Percentiles rank a stretch among this genome's conserved stretches.
These are phyloP conservation scores for Testicularia cyperi DNA, from an alignment of 1,284 basidiomycete species.

Conservation along the genomic window DNA sequence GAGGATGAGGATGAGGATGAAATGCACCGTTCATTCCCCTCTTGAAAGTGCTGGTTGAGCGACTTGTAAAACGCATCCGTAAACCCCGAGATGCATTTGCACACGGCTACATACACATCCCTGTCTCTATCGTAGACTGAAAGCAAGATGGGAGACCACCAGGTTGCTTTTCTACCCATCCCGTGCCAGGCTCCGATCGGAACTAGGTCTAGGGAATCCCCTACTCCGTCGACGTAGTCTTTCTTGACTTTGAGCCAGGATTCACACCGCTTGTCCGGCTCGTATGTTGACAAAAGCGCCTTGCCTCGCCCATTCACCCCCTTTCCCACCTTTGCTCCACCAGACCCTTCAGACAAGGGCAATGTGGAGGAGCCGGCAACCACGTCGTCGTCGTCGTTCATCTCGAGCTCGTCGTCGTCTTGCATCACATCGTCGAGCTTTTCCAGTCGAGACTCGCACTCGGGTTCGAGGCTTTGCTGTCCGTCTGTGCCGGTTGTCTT, in stretches of 20 bases:
- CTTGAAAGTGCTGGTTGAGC: slow-evolving; percentile 34
- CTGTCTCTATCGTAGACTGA: slow-evolving; percentile 73
- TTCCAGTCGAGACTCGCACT: slow-evolving; percentile 31
- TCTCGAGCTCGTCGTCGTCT: slow-evolving; percentile 45
- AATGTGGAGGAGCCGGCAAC: neutral
- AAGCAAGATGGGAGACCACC: slow-evolving; percentile 89
- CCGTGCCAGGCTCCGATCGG: slow-evolving; percentile 75
- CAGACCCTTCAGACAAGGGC: neutral
- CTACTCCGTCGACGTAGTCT: slow-evolving; percentile 70
- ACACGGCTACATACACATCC: slow-evolving; percentile 67
- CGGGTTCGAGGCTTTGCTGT: slow-evolving; percentile 3
- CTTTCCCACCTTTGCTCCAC: slow-evolving; percentile 22
- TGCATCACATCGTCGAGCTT: slow-evolving; percentile 46
- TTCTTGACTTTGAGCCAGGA: slow-evolving; percentile 68
- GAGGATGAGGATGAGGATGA: no score
- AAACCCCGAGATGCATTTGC: slow-evolving; percentile 69
- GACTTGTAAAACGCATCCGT: slow-evolving; percentile 78
- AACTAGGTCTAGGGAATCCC: slow-evolving; percentile 61
- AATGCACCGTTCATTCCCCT: slow-evolving; percentile 31
- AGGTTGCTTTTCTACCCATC: slow-evolving; percentile 83
- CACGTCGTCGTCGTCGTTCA: slow-evolving; percentile 41
- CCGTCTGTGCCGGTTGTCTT: no score
- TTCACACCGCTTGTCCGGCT: slow-evolving; percentile 66
- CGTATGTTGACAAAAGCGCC: slow-evolving; percentile 81
- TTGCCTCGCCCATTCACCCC: slow-evolving; percentile 64